phyloP scores from a whole-genome alignment of 148 eudicot genomes.

The Pharnaceum exiguum region DNA sequence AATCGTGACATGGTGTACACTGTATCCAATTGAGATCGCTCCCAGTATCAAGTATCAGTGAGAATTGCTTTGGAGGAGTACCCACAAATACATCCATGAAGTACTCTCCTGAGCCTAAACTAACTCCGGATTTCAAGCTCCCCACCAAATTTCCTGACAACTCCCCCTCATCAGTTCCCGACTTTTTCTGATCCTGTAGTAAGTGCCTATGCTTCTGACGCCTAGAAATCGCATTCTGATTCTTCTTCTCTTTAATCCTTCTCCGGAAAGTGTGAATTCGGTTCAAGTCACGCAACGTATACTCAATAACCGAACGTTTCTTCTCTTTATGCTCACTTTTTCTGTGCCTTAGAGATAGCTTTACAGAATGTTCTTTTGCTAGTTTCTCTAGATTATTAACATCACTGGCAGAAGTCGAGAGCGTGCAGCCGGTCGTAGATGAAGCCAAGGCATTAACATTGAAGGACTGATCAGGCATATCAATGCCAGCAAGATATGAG shows the following conservation, averaged over 20 bases:
- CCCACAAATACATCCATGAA: conserved; percentile 90
- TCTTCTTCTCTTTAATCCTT: conserved; percentile 60
- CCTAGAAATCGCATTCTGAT: conserved; percentile 45
- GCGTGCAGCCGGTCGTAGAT: conserved; percentile 45
- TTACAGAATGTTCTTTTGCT: conserved; percentile 25
- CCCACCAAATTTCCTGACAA: conserved; percentile 59
- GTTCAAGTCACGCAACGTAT: conserved; percentile 45
- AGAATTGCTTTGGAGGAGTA: conserved; percentile 77
- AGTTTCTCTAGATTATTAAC: background rate
- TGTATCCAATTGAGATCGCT: conserved; percentile 98
- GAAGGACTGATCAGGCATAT: conserved; percentile 38
- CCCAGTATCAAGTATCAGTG: conserved; percentile 85
- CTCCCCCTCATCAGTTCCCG: conserved; percentile 1
- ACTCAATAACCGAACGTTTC: conserved; percentile 38
- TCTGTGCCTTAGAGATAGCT: conserved; percentile 56
- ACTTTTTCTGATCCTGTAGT: conserved; percentile 15
- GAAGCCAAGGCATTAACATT: conserved; percentile 32
- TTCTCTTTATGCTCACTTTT: conserved; percentile 14
- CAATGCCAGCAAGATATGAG: conserved; percentile 35
- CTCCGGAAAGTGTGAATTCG: conserved; percentile 63
- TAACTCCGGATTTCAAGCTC: conserved; percentile 80
- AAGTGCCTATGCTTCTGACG: conserved; percentile 19
- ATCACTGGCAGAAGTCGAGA: conserved; percentile 16
- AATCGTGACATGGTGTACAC: conserved; percentile 75
- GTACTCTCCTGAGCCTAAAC: conserved; percentile 95